phyloP scores from a whole-genome alignment of 352 stramenopile genomes.

The Pythium aristosporum region DNA sequence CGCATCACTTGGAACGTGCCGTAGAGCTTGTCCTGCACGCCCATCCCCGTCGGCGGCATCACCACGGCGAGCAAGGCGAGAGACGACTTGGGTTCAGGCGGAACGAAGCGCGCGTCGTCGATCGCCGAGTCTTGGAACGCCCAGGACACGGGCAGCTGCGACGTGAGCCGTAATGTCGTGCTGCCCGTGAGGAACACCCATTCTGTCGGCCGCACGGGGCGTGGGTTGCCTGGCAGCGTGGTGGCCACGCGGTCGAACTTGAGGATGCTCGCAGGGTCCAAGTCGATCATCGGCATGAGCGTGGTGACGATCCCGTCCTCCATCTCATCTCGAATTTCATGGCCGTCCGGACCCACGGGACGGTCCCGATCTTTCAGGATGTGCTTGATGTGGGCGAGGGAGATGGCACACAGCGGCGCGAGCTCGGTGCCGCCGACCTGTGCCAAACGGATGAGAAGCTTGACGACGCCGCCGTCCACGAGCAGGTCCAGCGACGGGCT shows the following conservation, averaged over 20 bases:
- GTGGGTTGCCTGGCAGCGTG: slow-evolving; percentile 44
- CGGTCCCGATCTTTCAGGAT: slow-evolving; percentile 51
- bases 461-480: slow-evolving; percentile 50
- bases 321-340: slow-evolving; percentile 52
- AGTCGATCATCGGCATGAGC: slow-evolving; percentile 78
- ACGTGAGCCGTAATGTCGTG: slow-evolving; percentile 39
- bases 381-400: slow-evolving; percentile 78
- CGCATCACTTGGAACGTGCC: slow-evolving; percentile 66
- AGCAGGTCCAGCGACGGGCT: slow-evolving; percentile 45
- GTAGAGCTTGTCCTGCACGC: slow-evolving; percentile 73
- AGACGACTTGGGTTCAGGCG: slow-evolving; percentile 61
- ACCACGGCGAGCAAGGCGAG: slow-evolving; percentile 40
- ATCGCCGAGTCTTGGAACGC: slow-evolving; percentile 66
- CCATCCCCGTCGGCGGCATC: slow-evolving; percentile 42
- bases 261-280: slow-evolving; percentile 64
- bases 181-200: slow-evolving; percentile 57
- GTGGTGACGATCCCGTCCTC: slow-evolving; percentile 66
- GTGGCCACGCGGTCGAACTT: slow-evolving; percentile 64
- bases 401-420: slow-evolving; percentile 62
- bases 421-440: slow-evolving; percentile 50
- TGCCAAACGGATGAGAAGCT: slow-evolving; percentile 65
- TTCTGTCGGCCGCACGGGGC: slow-evolving; percentile 40
- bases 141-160: slow-evolving; percentile 63
- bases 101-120: slow-evolving; percentile 70
- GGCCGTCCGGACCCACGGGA: slow-evolving; percentile 21